phyloP scores from a whole-genome alignment of 495 filamentous ascomycete species.

The Xylaria sp. region DNA sequence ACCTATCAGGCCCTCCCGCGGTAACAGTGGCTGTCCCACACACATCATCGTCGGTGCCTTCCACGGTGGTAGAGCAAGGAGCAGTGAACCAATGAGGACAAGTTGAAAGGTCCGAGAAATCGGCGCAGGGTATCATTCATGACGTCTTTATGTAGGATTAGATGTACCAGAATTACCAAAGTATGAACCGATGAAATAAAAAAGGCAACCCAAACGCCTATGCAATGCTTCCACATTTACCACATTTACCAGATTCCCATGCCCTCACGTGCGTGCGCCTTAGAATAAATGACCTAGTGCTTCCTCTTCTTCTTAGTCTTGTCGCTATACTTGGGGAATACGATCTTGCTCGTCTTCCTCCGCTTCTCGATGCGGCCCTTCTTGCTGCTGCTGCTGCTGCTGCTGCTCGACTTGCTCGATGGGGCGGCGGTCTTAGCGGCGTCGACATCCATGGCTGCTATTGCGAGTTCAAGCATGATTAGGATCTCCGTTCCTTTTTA shows the following conservation, averaged over 20 bases:
- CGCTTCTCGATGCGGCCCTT: conserved; percentile 50
- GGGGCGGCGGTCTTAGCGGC: conserved; percentile 38
- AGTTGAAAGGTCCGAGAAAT: neutral
- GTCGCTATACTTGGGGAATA: conserved; percentile 59
- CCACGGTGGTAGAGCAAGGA: neutral
- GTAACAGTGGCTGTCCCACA: neutral
- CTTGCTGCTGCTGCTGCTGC: too few relatives aligned
- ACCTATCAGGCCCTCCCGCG: neutral
- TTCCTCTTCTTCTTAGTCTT: conserved; percentile 51
- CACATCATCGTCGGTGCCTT: conserved; percentile 2
- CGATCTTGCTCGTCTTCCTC: conserved; percentile 57
- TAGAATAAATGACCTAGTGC: conserved; percentile 32
- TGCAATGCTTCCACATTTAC: conserved; percentile 24
- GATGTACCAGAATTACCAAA: conserved; percentile 22
- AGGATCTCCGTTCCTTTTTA: neutral
- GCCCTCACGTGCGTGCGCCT: neutral
- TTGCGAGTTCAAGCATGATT: conserved; percentile 5
- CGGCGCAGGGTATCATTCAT: conserved; percentile 28
- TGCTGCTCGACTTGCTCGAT: conserved; percentile 38
- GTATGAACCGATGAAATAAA: conserved; percentile 19
- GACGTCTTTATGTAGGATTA: conserved; percentile 33
- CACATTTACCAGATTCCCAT: conserved; percentile 19
- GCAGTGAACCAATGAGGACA: conserved; percentile 7
- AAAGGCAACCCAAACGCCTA: conserved; percentile 28
- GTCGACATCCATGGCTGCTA: conserved; percentile 58